Conservation (phyloP, 2,329 filamentous ascomycete genomes). For the Dothideomycetes sp. region DNA sequence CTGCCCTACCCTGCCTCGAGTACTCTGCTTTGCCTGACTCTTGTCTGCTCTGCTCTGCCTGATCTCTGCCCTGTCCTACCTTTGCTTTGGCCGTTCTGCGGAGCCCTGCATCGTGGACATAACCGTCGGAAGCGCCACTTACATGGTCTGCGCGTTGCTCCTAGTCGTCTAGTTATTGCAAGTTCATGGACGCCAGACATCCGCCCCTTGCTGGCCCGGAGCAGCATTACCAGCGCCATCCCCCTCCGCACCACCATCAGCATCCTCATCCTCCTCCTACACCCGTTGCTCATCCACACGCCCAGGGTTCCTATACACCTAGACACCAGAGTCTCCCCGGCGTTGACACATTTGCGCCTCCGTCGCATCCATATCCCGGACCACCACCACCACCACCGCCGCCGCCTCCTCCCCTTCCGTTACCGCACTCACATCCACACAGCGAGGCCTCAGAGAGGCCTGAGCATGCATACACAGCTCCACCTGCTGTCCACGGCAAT, state of each 20-base stretch:
- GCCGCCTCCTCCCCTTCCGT: conserved; percentile 15
- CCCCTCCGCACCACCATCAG: conserved; percentile 8
- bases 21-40: not conserved
- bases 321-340: conserved; percentile 9
- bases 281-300: too few relatives aligned
- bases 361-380: conserved; percentile 16
- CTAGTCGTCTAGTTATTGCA: conserved; percentile 3
- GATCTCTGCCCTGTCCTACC: not conserved
- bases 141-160: conserved; percentile 1
- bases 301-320: too few relatives aligned
- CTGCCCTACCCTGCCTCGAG: too few relatives aligned
- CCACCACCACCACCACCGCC: conserved; percentile 14
- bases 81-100: conserved; percentile 7
- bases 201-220: conserved; percentile 11
- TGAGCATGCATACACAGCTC: conserved; percentile 24
- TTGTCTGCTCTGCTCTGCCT: not conserved
- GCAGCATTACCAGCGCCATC: conserved; percentile 11
- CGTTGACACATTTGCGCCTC: conserved; percentile 7
- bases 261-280: conserved; percentile 9
- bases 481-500: conserved; percentile 28
- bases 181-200: conserved; percentile 8
- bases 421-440: conserved; percentile 17
- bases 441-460: conserved; percentile 16
- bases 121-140: conserved; percentile 10
- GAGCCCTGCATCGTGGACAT: conserved; percentile 1